A percentile compares a stretch with the other conserved stretches of the same genome.
These are phyloP conservation scores for Rutidosis leptorrhynchoides DNA, from an alignment of 129 eudicot genomes.

Conservation along the genomic window DNA sequence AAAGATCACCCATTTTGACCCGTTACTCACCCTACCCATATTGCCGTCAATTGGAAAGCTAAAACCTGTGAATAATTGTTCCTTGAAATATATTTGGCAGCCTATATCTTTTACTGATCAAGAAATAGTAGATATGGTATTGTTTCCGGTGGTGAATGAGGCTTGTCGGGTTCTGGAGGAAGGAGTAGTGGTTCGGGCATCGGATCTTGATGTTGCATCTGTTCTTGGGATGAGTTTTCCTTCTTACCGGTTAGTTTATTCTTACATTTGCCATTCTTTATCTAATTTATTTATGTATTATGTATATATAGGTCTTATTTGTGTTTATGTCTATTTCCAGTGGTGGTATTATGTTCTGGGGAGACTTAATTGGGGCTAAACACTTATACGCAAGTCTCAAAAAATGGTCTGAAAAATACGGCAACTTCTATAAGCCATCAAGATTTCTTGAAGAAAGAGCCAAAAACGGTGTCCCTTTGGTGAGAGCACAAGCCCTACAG, in stretches of 20 bases:
- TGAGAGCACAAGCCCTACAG: constrained; percentile 32
- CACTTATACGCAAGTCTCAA: constrained; percentile 68
- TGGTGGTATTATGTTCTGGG: constrained; percentile 96
- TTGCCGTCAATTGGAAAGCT: constrained; percentile 3
- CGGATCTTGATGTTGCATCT: constrained; percentile 91
- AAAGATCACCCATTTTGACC: constrained; percentile 4
- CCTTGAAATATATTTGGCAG: constrained; percentile 40
- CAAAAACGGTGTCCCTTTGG: constrained; percentile 73
- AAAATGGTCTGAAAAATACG: constrained; percentile 73
- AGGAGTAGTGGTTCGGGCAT: constrained; percentile 84
- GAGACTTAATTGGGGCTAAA: constrained; percentile 77
- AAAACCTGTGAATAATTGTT: neutral
- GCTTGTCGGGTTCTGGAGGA: constrained; percentile 94
- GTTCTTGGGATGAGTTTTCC: constrained; percentile 99
- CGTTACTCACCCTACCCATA: neutral
- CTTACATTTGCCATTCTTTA: neutral
- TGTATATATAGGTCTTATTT: neutral
- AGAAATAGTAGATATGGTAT: constrained; percentile 82
- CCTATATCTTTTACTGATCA: constrained; percentile 68
- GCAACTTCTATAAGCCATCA: constrained; percentile 78
- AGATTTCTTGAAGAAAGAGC: constrained; percentile 91
- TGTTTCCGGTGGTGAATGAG: constrained; percentile 94
- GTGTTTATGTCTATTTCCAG: constrained; percentile 35
- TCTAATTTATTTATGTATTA: neutral
- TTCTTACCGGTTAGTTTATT: constrained; percentile 72